Evolutionary conservation across 768 basidiomycete genomes (phyloP).

Genomic region (Termitomyces titanicus): DNA sequence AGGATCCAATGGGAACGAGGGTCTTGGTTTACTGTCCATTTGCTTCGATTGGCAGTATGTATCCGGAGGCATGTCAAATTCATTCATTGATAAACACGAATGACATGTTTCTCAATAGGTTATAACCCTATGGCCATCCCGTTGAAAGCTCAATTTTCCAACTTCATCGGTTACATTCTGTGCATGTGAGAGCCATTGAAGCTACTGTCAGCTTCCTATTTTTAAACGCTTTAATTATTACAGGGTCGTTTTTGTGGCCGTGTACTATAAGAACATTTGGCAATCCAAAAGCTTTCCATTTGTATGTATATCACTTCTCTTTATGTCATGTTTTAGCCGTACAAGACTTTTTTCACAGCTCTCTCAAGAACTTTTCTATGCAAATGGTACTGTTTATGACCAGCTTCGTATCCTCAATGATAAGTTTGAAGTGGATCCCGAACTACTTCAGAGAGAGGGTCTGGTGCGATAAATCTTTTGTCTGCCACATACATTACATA

Average conservation of each 20-base stretch:
- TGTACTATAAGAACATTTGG: conserved; percentile 57
- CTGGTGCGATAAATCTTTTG: conserved; percentile 21
- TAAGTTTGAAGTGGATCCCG: conserved; percentile 38
- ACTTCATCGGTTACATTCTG: conserved; percentile 44
- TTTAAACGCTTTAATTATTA: not conserved
- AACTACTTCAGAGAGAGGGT: conserved; percentile 36
- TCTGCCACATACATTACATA: not conserved
- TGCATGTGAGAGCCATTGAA: conserved; percentile 36
- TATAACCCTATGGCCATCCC: conserved; percentile 51
- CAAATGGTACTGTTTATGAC: conserved; percentile 44
- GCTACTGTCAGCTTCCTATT: not conserved
- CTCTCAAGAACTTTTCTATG: conserved; percentile 46
- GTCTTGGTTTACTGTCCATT: conserved; percentile 53
- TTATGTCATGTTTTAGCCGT: not conserved
- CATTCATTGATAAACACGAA: not conserved
- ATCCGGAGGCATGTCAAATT: conserved; percentile 29
- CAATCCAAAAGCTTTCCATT: conserved; percentile 33
- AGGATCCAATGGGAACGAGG: conserved; percentile 63
- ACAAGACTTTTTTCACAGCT: conserved; percentile 37
- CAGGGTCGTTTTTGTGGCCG: conserved; percentile 41
- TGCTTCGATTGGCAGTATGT: conserved; percentile 66
- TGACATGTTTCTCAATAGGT: conserved; percentile 14
- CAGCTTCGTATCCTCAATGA: conserved; percentile 44
- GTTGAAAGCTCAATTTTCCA: conserved; percentile 45
- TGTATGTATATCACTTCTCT: conserved; percentile 12